A percentile compares a stretch with the other conserved stretches of the same genome.
These are phyloP conservation scores for Bretschneidera sinensis DNA, from an alignment of 345 rosid species.

Conservation along the genomic window DNA sequence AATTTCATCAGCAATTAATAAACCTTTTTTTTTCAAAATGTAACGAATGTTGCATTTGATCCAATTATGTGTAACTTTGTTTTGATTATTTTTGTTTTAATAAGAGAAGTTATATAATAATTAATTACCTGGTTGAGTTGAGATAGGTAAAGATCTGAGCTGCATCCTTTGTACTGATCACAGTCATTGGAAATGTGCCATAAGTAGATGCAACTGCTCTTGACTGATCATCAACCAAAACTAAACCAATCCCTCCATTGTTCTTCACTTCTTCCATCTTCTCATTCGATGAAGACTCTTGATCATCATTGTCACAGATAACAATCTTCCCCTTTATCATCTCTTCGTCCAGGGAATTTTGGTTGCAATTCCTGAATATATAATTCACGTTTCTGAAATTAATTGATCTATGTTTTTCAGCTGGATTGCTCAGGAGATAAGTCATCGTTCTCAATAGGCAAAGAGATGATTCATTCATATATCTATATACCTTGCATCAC, in stretches of 20 bases:
- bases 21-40: not conserved
- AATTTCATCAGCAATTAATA: not conserved
- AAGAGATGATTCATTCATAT: not conserved
- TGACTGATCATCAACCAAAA: constrained; percentile 42
- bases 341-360: constrained; percentile 36
- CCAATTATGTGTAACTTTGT: not conserved
- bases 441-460: no score
- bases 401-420: no score
- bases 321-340: constrained; percentile 62
- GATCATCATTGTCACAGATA: constrained; percentile 37
- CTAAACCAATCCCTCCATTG: constrained; percentile 54
- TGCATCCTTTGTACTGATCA: constrained; percentile 51
- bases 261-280: constrained; percentile 37
- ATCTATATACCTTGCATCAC: constrained; percentile 42
- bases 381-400: not conserved
- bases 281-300: constrained; percentile 3
- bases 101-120: not conserved
- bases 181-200: constrained; percentile 42
- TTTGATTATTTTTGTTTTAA: no score
- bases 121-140: constrained; percentile 58
- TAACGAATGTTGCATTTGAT: not conserved
- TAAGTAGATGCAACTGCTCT: constrained; percentile 41
- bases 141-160: constrained; percentile 45
- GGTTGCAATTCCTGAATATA: constrained; percentile 45
- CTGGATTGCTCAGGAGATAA: no score